Conservation (phyloP, 2,329 filamentous ascomycete genomes). For the Beauveria rudraprayagi region DNA sequence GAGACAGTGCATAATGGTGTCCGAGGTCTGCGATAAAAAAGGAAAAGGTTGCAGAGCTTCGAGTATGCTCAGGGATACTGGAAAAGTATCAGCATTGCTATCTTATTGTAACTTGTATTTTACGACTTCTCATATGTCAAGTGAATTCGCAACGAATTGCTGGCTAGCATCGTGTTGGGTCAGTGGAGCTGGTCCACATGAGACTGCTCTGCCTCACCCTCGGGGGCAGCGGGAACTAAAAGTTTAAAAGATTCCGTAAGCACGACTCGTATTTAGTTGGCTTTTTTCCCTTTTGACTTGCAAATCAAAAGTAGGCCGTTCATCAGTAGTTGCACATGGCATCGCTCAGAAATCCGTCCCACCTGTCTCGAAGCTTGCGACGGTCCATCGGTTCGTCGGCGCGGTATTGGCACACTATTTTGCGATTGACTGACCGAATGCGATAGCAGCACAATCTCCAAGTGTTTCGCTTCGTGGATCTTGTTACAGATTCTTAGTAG, state of each 20-base stretch:
- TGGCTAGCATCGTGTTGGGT: not conserved
- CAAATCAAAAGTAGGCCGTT: no score
- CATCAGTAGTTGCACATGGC: not conserved
- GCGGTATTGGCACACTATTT: not conserved
- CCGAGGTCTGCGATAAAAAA: not conserved
- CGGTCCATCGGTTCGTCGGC: conserved; percentile 8
- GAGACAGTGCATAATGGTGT: not conserved
- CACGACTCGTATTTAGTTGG: not conserved
- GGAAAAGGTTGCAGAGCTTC: not conserved
- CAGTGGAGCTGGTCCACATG: conserved; percentile 4
- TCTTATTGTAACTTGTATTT: not conserved
- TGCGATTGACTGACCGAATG: not conserved
- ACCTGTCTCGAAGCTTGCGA: not conserved
- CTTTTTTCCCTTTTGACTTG: no score
- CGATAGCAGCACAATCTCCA: not conserved
- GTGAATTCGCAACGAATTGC: not conserved
- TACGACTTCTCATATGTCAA: not conserved
- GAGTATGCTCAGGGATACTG: not conserved
- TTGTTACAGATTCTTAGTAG: no score
- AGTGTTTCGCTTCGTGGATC: not conserved
- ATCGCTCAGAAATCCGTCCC: not conserved
- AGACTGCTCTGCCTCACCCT: not conserved
- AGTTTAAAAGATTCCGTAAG: not conserved
- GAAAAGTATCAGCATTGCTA: not conserved
- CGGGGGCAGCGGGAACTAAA: not conserved